A percentile compares a stretch with the other conserved stretches of the same genome.
These are phyloP conservation scores for Suhomyces bolitotheri DNA, from an alignment of 1,139 yeast genomes.

Conservation along the genomic window DNA sequence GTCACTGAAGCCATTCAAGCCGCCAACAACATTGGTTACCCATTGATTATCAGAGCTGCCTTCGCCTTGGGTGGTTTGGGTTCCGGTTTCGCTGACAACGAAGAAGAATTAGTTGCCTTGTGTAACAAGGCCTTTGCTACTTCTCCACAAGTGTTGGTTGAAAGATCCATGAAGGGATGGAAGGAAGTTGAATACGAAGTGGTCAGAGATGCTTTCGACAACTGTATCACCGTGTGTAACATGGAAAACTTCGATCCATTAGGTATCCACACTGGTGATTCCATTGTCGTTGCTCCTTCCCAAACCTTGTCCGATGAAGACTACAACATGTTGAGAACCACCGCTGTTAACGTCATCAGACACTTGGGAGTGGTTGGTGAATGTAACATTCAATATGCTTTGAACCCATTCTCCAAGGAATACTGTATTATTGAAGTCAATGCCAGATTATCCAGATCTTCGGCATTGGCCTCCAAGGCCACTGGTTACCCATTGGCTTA, in stretches of 20 bases:
- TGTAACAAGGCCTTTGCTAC: slow-evolving; percentile 93
- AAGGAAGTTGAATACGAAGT: slow-evolving; percentile 98
- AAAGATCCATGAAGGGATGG: slow-evolving; percentile 98
- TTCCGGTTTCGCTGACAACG: slow-evolving; percentile 95
- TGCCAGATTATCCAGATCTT: slow-evolving; percentile 96
- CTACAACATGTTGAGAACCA: slow-evolving; percentile 95
- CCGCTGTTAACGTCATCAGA: slow-evolving; percentile 96
- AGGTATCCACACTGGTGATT: slow-evolving; percentile 99
- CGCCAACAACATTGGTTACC: slow-evolving; percentile 86
- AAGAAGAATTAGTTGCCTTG: slow-evolving; percentile 75
- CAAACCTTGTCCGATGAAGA: slow-evolving; percentile 97
- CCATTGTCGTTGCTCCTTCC: slow-evolving; percentile 98
- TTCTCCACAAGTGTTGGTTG: slow-evolving; percentile 94
- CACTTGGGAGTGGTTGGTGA: slow-evolving; percentile 99
- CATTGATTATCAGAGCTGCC: slow-evolving; percentile 97
- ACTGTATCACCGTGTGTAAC: slow-evolving; percentile 98
- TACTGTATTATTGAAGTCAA: slow-evolving; percentile 97
- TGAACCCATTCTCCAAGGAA: slow-evolving; percentile 91
- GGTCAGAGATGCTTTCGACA: slow-evolving; percentile 95
- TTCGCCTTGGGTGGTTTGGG: slow-evolving; percentile 97
- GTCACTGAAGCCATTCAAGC: slow-evolving; percentile 83
- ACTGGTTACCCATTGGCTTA: slow-evolving; percentile 98
- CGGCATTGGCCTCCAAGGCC: slow-evolving; percentile 98
- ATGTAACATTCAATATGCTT: slow-evolving; percentile 97
- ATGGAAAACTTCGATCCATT: slow-evolving; percentile 99